Conservation (phyloP, 2,329 filamentous ascomycete genomes). For the Alternaria gaisen region DNA sequence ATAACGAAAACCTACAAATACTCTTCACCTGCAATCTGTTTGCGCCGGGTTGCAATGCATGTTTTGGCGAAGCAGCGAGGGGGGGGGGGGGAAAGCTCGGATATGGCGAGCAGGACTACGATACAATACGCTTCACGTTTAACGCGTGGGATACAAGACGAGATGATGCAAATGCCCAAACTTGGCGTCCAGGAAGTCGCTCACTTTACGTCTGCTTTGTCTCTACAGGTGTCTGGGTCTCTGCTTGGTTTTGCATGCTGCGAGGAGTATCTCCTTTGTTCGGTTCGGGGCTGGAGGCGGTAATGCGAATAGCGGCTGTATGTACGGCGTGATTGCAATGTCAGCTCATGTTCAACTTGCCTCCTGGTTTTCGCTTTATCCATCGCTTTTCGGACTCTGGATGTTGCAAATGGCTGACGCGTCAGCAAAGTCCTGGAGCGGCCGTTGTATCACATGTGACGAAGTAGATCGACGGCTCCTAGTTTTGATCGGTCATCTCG, state of each 20-base stretch:
- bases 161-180: constrained; percentile 44
- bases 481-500: constrained; percentile 2
- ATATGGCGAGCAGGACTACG: constrained; percentile 16
- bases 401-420: not conserved
- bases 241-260: constrained; percentile 43
- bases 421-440: constrained; percentile 2
- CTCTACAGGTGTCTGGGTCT: constrained; percentile 38
- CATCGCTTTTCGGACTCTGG: not conserved
- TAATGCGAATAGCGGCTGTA: constrained; percentile 45
- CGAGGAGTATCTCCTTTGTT: constrained; percentile 32
- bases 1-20: constrained; percentile 10
- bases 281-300: constrained; percentile 29
- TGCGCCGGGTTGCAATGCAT: constrained; percentile 22
- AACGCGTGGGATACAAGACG: constrained; percentile 25
- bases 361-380: not conserved
- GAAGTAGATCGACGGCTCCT: not conserved
- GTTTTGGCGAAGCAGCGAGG: constrained; percentile 7
- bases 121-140: constrained; percentile 23
- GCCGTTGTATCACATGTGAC: not conserved
- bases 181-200: constrained; percentile 47
- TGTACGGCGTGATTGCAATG: constrained; percentile 30
- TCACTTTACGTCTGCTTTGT: constrained; percentile 43
- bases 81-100: constrained; percentile 2
- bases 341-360: constrained; percentile 16
- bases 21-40: constrained; percentile 25